Base-by-base conservation (phyloP, 306 rosid genomes). In the Vigna unguiculata region DNA sequence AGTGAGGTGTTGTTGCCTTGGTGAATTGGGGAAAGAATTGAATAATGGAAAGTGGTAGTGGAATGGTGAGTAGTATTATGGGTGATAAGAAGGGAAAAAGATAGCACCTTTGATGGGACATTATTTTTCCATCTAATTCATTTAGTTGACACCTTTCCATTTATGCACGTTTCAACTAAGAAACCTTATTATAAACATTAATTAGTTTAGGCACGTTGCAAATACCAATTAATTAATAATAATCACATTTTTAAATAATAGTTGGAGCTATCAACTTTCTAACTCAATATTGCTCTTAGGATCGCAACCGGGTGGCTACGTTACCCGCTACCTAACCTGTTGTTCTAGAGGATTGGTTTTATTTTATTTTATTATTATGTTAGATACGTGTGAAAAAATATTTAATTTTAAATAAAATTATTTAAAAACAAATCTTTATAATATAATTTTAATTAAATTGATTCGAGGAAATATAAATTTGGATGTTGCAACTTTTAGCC, bases 31-130 rank as follows among this genome's bases (percentile, higher is more conserved):
- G 79, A 47, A 81, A 28, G 20, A 81, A 79, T 13, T 53, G 30
- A 75, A 78, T 82, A 57, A 75, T 80, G 82, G 74, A 1, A 8
- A 43, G 71, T 60, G 76, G n/a, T 53, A 48, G 80, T 78, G 76
- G 86, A 81, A 65, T 82, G 71, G 52, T 77, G 60, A 72, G 76
- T 46, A 72, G 76, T 46, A 58, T 24, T 40, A 40, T 40, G 45
- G 69, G 51, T 54, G 40, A 53, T 14, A n/a, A n/a, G 4, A 58
- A 13, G 28, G n/a, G 8, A 32, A 54, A 54, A 21, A 15, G 11
- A 78, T 22, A 48, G 12, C 51, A 21, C 9, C 45, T 32, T 36
- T 14, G 45, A 59, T 59, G 51, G 8, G 52, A 36, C 43, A 51
- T 52, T 2, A 5, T 32, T 53, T 70, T 71, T 48, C 45, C 32